Conservation (phyloP, 1,284 basidiomycete genomes). For the Papiliotrema fonsecae region DNA sequence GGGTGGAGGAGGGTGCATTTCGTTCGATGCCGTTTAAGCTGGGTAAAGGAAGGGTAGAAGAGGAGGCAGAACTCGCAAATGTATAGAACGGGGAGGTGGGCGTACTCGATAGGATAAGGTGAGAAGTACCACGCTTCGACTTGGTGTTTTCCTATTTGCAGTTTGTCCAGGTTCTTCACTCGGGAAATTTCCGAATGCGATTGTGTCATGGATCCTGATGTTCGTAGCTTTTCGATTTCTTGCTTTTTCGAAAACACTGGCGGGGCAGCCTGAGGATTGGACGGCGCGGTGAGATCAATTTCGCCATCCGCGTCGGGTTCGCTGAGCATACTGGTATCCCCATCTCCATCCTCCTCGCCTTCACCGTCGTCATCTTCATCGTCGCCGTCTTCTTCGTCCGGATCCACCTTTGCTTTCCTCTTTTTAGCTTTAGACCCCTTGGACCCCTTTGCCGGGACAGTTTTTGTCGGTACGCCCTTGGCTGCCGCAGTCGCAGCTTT, state of each 20-base stretch:
- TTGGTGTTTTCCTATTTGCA: slow-evolving; percentile 94
- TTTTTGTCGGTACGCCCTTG: slow-evolving; percentile 22
- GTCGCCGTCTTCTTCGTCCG: slow-evolving; percentile 38
- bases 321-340: slow-evolving; percentile 52
- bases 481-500: slow-evolving; percentile 52
- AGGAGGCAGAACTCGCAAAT: slow-evolving; percentile 98
- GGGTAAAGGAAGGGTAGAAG: slow-evolving; percentile 80
- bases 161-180: slow-evolving; percentile 95
- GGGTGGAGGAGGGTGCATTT: slow-evolving; percentile 93
- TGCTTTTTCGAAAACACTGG: slow-evolving; percentile 84
- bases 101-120: slow-evolving; percentile 96
- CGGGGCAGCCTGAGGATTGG: slow-evolving; percentile 46
- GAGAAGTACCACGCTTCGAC: slow-evolving; percentile 99
- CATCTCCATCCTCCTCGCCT: slow-evolving; percentile 58
- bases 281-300: slow-evolving; percentile 49
- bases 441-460: slow-evolving; percentile 13
- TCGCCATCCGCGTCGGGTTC: slow-evolving; percentile 42
- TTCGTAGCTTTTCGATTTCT: slow-evolving; percentile 97
- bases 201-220: slow-evolving; percentile 98
- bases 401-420: slow-evolving; percentile 56
- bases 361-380: slow-evolving; percentile 52
- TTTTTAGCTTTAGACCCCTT: slow-evolving; percentile 10
- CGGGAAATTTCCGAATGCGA: slow-evolving; percentile 94
- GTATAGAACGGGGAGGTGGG: slow-evolving; percentile 89
- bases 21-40: slow-evolving; percentile 82